A percentile compares a stretch with the other conserved stretches of the same genome.
Conservation (phyloP, 78 protist species). For the Thecamonas trahens region DNA sequence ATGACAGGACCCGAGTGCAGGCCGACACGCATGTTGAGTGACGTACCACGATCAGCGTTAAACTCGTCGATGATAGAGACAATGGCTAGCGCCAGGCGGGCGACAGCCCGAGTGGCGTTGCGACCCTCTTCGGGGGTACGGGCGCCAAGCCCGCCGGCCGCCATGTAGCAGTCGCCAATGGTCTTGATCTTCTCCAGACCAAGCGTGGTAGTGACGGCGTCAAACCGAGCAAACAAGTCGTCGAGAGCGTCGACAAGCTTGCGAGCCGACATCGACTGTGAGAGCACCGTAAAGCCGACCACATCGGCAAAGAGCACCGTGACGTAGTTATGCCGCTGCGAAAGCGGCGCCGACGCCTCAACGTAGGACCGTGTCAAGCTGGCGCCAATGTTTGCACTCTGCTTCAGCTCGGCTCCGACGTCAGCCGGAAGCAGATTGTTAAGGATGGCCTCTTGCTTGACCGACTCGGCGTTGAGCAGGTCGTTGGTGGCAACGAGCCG, state of each 20-base stretch:
- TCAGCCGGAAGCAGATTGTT: no score
- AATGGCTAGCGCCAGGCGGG: neutral
- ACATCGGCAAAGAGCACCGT: slow-evolving; percentile 45
- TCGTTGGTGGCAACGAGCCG: no score
- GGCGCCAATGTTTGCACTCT: no score
- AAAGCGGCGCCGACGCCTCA: no score
- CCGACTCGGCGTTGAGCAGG: no score
- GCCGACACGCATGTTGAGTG: slow-evolving; percentile 25
- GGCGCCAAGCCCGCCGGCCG: slow-evolving; percentile 23
- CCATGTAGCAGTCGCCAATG: slow-evolving; percentile 31
- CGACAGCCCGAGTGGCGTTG: slow-evolving; percentile 12
- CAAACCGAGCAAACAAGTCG: slow-evolving; percentile 21
- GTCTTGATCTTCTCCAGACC: slow-evolving; percentile 30
- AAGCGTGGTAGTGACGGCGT: slow-evolving; percentile 4
- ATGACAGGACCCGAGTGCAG: slow-evolving; percentile 50
- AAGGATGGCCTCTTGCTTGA: no score
- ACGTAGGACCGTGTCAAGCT: no score
- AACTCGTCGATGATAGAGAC: no score
- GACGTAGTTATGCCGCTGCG: no score
- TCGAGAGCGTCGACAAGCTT: slow-evolving; percentile 9
- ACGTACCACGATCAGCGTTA: no score
- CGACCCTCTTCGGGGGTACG: slow-evolving; percentile 2
- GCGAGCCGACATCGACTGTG: neutral
- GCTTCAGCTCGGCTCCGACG: no score
- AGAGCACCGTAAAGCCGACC: slow-evolving; percentile 51